Base-by-base conservation (phyloP, 2,329 filamentous ascomycete genomes). In the Venturia carpophila region DNA sequence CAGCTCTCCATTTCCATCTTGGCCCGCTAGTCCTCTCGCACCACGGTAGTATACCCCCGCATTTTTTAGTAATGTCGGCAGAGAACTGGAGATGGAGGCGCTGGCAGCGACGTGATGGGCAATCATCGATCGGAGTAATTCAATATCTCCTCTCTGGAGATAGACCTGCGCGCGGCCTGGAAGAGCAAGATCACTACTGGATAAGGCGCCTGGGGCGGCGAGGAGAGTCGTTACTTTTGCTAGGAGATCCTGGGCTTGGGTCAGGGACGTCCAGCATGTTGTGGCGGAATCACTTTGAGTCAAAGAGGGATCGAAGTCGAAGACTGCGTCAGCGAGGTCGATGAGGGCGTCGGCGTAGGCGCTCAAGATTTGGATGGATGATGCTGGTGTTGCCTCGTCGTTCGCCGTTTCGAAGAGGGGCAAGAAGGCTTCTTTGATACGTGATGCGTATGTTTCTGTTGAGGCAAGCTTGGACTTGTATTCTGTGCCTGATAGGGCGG, bases 331-430 rank as follows among this genome's bases (percentile, higher is more conserved):
- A 52, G 82, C 82, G 68, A 84, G 80, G 15, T 80, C 76, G 17
- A 82, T 75, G 17, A 87, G 77, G 2, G 84, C 80, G 65, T 86
- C 83, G 6, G 83, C 83, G 70, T 84, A 81, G 55, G 78, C 80
- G 66, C 81, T 82, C 10, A 84, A 76, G 19, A 77, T 78, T 66
- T 80, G 74, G 1, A 80, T 79, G 47, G 81, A 77, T 24, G 72
- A 73, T 39, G 39, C 30, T 55, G 66, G 60, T 30, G 61, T 39
- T 66, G 65, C 19, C 63, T 27, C n/a, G 66, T 60, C 6, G 47
- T 21, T 27, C 13, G 52, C 10, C 52, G 30, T 67, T 43, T 71
- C 68, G 45, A 70, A 66, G 67, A 79, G 69, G 11, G 70, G 68
- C 2, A 71, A 68, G 66, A 76, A 78, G 5, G 71, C 70, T n/a